phyloP scores from a whole-genome alignment of 2,329 filamentous ascomycete genomes.

The Teratosphaeriaceae sp. region DNA sequence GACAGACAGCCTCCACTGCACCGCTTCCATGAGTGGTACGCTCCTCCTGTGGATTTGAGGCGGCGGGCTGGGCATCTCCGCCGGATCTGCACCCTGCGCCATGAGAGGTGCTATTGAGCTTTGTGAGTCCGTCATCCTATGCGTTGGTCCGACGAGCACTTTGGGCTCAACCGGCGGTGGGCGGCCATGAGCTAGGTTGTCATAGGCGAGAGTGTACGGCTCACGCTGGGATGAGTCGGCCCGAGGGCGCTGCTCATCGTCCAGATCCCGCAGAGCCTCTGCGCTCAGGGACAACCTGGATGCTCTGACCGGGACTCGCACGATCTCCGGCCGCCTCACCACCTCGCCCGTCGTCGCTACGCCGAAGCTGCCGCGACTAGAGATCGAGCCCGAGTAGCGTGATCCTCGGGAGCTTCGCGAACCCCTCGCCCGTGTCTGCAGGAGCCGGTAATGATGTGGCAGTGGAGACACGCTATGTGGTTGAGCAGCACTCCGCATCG shows the following conservation, averaged over 20 bases:
- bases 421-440: not conserved
- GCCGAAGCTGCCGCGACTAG: not conserved
- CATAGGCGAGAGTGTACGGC: slow-evolving; percentile 10
- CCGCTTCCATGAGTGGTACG: slow-evolving; percentile 1
- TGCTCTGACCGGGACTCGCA: not conserved
- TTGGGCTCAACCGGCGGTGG: slow-evolving; percentile 6
- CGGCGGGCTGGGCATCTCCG: slow-evolving; percentile 5
- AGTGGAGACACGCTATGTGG: not conserved
- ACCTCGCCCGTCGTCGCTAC: not conserved
- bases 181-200: slow-evolving; percentile 7
- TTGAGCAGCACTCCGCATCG: not conserved
- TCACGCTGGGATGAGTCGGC: slow-evolving; percentile 18
- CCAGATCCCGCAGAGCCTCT: slow-evolving; percentile 21
- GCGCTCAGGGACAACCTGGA: not conserved
- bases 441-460: not conserved
- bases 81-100: slow-evolving; percentile 8
- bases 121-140: slow-evolving; percentile 18
- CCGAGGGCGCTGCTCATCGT: slow-evolving; percentile 20
- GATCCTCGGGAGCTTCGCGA: too few species aligned
- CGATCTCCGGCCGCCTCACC: not conserved
- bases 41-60: not conserved
- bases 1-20: not conserved
- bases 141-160: slow-evolving; percentile 6
- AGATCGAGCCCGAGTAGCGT: not conserved
- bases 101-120: slow-evolving; percentile 22